Conservation (phyloP, 2,329 filamentous ascomycete genomes). For the Claviceps sp. region DNA sequence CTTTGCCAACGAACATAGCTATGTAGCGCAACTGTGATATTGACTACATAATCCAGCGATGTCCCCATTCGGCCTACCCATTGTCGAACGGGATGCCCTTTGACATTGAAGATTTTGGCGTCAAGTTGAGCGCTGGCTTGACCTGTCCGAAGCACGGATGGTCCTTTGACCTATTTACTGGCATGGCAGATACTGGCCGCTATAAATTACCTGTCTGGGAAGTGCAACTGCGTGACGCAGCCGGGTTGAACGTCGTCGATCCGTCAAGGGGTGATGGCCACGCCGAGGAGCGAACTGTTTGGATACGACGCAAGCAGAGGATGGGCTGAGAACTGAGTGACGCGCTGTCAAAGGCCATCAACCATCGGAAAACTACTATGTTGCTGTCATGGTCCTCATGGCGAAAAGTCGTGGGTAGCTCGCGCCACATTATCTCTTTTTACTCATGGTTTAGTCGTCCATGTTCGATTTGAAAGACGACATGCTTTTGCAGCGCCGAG, state of each 20-base stretch:
- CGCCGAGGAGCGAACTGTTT: conserved; percentile 21
- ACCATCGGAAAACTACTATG: background rate
- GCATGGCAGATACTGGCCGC: conserved; percentile 44
- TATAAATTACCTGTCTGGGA: conserved; percentile 54
- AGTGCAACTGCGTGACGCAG: conserved; percentile 33
- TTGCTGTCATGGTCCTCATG: no score
- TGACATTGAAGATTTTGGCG: conserved; percentile 61
- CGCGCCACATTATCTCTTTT: background rate
- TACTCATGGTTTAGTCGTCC: background rate
- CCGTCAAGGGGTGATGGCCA: background rate
- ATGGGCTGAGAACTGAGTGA: conserved; percentile 15
- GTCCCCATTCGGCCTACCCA: conserved; percentile 54
- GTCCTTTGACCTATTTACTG: conserved; percentile 57
- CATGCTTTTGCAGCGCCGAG: background rate
- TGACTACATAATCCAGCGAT: conserved; percentile 31
- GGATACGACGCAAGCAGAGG: conserved; percentile 29
- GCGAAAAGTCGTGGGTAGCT: background rate
- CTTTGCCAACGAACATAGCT: no score
- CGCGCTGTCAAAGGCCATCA: background rate
- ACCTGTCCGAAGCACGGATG: conserved; percentile 57
- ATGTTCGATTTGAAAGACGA: background rate
- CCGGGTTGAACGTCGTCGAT: conserved; percentile 6
- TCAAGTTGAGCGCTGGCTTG: conserved; percentile 47
- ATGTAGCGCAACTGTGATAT: no score
- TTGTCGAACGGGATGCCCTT: conserved; percentile 49